phyloP scores from a whole-genome alignment of 495 filamentous ascomycete species.

The Geoglossum glabrum region DNA sequence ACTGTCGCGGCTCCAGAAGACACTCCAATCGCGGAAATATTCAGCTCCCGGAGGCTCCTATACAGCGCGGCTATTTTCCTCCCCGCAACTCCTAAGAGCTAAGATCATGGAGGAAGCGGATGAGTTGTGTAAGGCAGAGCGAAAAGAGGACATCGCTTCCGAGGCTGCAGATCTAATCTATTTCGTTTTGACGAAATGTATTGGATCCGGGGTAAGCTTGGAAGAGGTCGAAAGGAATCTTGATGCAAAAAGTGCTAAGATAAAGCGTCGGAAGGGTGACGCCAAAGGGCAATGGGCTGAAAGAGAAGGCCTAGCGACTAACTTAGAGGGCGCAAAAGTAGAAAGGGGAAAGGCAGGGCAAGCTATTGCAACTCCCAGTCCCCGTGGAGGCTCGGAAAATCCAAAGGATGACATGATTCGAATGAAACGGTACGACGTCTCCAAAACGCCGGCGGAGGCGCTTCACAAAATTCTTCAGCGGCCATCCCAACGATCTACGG shows the following conservation, averaged over 20 bases:
- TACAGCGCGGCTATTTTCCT: conserved; percentile 77
- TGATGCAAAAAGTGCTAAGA: conserved; percentile 84
- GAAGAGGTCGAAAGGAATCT: conserved; percentile 80
- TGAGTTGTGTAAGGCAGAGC: conserved; percentile 71
- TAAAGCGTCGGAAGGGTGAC: conserved; percentile 77
- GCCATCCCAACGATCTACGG: conserved; percentile 80
- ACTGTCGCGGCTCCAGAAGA: conserved; percentile 66
- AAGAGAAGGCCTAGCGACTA: conserved; percentile 45
- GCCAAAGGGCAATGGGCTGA: conserved; percentile 80
- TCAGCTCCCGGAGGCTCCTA: conserved; percentile 80
- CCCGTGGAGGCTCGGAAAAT: conserved; percentile 23
- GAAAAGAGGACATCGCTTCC: conserved; percentile 68
- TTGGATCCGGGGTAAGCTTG: conserved; percentile 60
- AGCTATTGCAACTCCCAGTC: conserved; percentile 18
- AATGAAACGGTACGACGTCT: conserved; percentile 60
- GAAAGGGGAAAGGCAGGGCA: conserved; percentile 23
- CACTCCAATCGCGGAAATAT: conserved; percentile 53
- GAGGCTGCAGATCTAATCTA: conserved; percentile 92
- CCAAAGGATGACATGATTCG: conserved; percentile 43
- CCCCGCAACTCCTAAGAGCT: conserved; percentile 68
- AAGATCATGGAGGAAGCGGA: conserved; percentile 98
- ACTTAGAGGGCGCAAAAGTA: conserved; percentile 8
- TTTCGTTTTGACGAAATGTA: conserved; percentile 79
- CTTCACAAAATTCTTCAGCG: conserved; percentile 56
- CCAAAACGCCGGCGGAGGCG: conserved; percentile 34